Evolutionary conservation across 805 yeast genomes (phyloP).

Genomic region (Saccharomycopsis sp.): DNA sequence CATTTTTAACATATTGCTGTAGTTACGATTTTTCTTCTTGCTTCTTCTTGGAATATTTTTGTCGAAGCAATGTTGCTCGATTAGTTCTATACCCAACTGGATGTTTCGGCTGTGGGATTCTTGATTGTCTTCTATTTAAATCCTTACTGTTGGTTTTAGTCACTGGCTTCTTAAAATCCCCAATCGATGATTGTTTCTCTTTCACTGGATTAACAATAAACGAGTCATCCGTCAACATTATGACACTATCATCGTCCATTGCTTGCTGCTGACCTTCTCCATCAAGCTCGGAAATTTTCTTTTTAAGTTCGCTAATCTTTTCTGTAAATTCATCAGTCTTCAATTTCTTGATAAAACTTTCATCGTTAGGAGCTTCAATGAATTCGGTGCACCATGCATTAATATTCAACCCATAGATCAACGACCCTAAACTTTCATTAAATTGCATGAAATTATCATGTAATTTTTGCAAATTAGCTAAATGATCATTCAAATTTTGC

Average conservation of each 20-base stretch:
- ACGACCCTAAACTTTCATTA: conserved; percentile 73
- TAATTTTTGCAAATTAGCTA: conserved; percentile 29
- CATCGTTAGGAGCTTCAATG: conserved; percentile 24
- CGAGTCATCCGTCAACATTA: conserved; percentile 11
- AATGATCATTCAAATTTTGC: conserved; percentile 3
- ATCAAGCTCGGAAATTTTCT: conserved; percentile 13
- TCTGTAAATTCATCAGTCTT: conserved; percentile 14
- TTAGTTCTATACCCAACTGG: conserved; percentile 2
- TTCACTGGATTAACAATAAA: conserved; percentile 9
- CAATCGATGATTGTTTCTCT: neutral
- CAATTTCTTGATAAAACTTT: conserved; percentile 18
- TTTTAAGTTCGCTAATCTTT: conserved; percentile 11
- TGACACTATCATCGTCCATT: neutral
- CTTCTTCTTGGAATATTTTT: neutral
- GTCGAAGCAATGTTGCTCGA: conserved; percentile 4
- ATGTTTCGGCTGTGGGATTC: conserved; percentile 15
- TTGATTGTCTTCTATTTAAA: conserved; percentile 9
- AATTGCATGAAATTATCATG: conserved; percentile 58
- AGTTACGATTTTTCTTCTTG: neutral
- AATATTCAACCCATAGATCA: conserved; percentile 71
- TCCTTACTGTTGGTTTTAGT: neutral
- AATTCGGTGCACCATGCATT: conserved; percentile 88
- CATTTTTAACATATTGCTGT: no score
- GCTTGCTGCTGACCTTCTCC: neutral
- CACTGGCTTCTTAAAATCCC: neutral